Conservation (phyloP, 768 basidiomycete genomes). For the Tubosaeta brunneosetosa region DNA sequence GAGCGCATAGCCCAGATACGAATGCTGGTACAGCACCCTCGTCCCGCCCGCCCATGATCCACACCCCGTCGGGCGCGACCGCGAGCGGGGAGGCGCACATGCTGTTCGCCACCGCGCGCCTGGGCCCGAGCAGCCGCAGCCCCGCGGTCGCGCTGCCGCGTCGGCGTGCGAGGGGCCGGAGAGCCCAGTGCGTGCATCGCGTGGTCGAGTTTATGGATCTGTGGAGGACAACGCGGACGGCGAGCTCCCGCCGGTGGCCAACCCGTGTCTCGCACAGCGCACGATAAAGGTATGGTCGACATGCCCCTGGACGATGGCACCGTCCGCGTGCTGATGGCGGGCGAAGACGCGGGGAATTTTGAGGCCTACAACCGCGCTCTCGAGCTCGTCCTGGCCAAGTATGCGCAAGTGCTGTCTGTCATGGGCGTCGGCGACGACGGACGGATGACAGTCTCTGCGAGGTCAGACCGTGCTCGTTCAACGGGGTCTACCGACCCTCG, state of each 20-base stretch:
- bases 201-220: slow-evolving; percentile 83
- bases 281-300: slow-evolving; percentile 59
- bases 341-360: slow-evolving; percentile 76
- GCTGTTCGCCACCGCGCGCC: slow-evolving; percentile 60
- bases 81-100: slow-evolving; percentile 70
- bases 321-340: slow-evolving; percentile 79
- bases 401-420: slow-evolving; percentile 59
- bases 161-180: slow-evolving; percentile 43
- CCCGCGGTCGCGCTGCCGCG: slow-evolving; percentile 81
- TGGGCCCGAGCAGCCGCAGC: slow-evolving; percentile 61
- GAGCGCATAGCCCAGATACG: slow-evolving; percentile 93
- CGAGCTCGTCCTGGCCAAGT: slow-evolving; percentile 90
- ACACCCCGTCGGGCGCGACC: slow-evolving; percentile 60
- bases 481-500: slow-evolving; percentile 95
- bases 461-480: slow-evolving; percentile 92
- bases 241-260: slow-evolving; percentile 31
- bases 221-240: slow-evolving; percentile 28
- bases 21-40: slow-evolving; percentile 91
- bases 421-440: background rate
- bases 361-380: slow-evolving; percentile 82
- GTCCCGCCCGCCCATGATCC: slow-evolving; percentile 93
- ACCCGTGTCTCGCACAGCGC: slow-evolving; percentile 77
- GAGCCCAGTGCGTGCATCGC: slow-evolving; percentile 78
- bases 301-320: slow-evolving; percentile 45
- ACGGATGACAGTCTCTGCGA: slow-evolving; percentile 62